Evolutionary conservation across 192 early-diverging fungal genomes (phyloP), one percentile per base, ranked within the genome.

Genomic region (Haplosporangium gracile): DNA sequence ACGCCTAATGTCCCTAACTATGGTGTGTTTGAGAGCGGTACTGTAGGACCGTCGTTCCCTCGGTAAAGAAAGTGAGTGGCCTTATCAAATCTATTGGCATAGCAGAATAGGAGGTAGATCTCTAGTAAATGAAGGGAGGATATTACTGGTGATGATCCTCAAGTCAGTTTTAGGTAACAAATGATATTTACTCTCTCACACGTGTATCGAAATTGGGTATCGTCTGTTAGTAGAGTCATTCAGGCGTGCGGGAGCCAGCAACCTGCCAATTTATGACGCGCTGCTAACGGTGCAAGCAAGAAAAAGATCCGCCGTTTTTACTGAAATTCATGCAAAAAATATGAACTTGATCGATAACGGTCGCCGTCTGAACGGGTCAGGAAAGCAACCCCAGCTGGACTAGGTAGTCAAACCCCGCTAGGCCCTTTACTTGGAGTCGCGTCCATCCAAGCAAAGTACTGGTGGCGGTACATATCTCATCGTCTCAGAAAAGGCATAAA

Each of bases 231-330:
- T 43, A 43, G 42, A 11, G 42, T 5, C 6, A 43, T 11, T 43
- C 42, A 43, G 42, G 42, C 10, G 0, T 43, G 0, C 10, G 42
- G 18, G 16, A 51, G 0, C 18, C 18, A 18, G 49, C 16, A 18
- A 20, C 20, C 49, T 45, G 0, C 49, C 4, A 5, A 18, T 16
- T 18, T 13, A 32, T 65, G 55, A 65, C 60, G 26, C 60, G 20
- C 49, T 5, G 18, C 4, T 51, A 18, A 51, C 16, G 49, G 2
- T 51, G 5, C 20, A 51, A 51, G 49, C 15, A 18, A 4, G 10
- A 32, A 29, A 65, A 60, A n/a, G n/a, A 65, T 65, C 29, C 29
- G 60, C 60, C 60, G 60, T 65, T 65, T 65, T 65, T 65, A 65
- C 60, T 15, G 11, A 65, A 1, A 32, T 65, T 65, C 60, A 65